Evolutionary conservation across 345 rosid species (phyloP).

Genomic region (Pugionium cornutum): DNA sequence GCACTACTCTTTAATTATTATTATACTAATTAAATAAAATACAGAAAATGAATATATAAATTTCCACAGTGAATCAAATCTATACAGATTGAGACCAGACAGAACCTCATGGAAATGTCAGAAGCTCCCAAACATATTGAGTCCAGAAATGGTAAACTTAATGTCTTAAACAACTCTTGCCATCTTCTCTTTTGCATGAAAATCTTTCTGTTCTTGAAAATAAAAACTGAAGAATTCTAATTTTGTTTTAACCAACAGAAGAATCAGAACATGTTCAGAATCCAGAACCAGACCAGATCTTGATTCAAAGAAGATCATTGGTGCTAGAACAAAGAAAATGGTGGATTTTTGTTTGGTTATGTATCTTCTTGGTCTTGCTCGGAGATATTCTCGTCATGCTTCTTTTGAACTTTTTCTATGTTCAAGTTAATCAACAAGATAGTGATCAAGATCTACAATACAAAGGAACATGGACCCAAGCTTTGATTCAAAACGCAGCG

Average conservation of each 20-base stretch:
- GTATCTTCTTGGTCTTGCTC: constrained; percentile 23
- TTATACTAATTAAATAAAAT: no score
- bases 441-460: constrained; percentile 26
- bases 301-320: constrained; percentile 23
- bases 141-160: no score
- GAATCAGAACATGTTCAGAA: constrained; percentile 25
- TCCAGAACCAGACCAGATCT: constrained; percentile 34
- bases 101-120: constrained; percentile 17
- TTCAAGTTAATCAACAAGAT: constrained; percentile 16
- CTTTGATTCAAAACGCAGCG: constrained; percentile 34
- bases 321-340: constrained; percentile 17
- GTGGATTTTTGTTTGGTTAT: constrained; percentile 33
- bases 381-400: constrained; percentile 31
- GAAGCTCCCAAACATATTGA: constrained; percentile 19
- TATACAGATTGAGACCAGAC: background rate
- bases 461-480: constrained; percentile 36
- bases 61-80: no score
- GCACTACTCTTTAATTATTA: no score
- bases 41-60: no score
- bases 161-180: background rate
- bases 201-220: background rate
- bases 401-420: constrained; percentile 30
- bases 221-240: background rate
- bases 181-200: background rate
- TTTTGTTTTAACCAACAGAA: background rate